Percentiles rank a stretch among this genome's conserved stretches.
Evolutionary conservation across 441 rosid species (phyloP).

Genomic region (Sinapis alba): DNA sequence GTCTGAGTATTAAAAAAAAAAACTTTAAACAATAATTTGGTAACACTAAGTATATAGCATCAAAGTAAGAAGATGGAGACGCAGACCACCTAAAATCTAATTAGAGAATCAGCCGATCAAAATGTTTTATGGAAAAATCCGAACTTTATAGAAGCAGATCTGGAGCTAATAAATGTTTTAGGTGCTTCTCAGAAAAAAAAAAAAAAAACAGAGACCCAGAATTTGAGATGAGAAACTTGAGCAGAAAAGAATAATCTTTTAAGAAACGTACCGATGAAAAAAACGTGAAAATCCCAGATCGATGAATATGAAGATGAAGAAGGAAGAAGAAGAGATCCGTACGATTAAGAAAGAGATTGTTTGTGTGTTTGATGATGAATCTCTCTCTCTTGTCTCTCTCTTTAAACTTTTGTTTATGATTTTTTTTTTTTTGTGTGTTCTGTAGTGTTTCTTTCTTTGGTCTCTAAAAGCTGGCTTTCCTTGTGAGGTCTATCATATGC

Average conservation of each 20-base stretch:
- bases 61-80: too few species aligned
- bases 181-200: neutral
- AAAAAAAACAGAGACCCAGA: constrained; percentile 22
- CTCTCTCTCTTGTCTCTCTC: constrained; percentile 29
- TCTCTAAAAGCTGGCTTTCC: neutral
- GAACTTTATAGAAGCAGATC: neutral
- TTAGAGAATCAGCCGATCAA: neutral
- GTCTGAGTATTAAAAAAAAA: too few species aligned
- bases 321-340: constrained; percentile 32
- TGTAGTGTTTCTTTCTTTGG: neutral
- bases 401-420: neutral
- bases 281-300: constrained; percentile 20
- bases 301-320: constrained; percentile 1
- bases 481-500: constrained; percentile 8
- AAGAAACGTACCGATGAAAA: constrained; percentile 35
- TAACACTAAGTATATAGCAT: too few species aligned
- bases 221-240: neutral
- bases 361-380: constrained; percentile 33
- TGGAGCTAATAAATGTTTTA: neutral
- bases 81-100: neutral
- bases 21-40: too few species aligned
- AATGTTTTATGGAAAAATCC: neutral
- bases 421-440: neutral
- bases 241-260: neutral
- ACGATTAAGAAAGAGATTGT: constrained; percentile 19